These are phyloP conservation scores for Dothideomycetes sp. DNA, from an alignment of 2,329 filamentous ascomycete species.

Conservation along the genomic window DNA sequence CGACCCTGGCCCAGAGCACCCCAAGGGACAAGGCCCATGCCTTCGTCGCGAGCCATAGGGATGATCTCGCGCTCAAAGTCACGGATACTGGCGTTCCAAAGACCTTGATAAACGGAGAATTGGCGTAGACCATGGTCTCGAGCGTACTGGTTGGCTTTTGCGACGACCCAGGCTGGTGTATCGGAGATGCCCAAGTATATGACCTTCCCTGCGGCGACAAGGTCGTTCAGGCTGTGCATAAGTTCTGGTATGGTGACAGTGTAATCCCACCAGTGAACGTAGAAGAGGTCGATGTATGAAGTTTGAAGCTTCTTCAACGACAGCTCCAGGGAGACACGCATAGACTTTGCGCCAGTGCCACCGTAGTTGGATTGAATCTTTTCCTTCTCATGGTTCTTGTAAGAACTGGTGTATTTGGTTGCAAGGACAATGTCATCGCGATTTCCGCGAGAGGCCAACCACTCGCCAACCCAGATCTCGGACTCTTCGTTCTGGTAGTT, in stretches of 20 bases:
- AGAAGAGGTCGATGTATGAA: slow-evolving; percentile 13
- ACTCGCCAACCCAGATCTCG: slow-evolving; percentile 27
- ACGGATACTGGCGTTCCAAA: slow-evolving; percentile 25
- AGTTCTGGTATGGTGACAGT: slow-evolving; percentile 25
- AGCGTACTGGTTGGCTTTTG: slow-evolving; percentile 22
- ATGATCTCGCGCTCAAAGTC: slow-evolving; percentile 31
- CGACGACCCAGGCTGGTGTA: slow-evolving; percentile 26
- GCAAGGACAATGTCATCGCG: slow-evolving; percentile 43
- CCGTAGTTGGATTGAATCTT: too few species aligned
- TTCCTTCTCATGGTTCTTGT: too few species aligned
- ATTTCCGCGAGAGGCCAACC: slow-evolving; percentile 33
- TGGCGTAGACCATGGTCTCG: slow-evolving; percentile 25
- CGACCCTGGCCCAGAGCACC: slow-evolving; percentile 39
- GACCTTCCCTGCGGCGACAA: slow-evolving; percentile 24
- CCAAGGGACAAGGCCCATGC: slow-evolving; percentile 34
- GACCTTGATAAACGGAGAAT: slow-evolving; percentile 30
- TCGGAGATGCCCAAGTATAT: slow-evolving; percentile 28
- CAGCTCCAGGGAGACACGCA: slow-evolving; percentile 29
- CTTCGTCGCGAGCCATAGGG: slow-evolving; percentile 27
- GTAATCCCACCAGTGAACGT: slow-evolving; percentile 37
- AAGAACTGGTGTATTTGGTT: slow-evolving; percentile 47
- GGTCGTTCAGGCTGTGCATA: slow-evolving; percentile 26
- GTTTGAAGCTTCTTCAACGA: slow-evolving; percentile 24
- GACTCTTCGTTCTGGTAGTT: slow-evolving; percentile 24
- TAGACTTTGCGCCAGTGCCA: slow-evolving; percentile 55